Base-by-base conservation (phyloP, 2,329 filamentous ascomycete genomes). In the Colletotrichum musicola region DNA sequence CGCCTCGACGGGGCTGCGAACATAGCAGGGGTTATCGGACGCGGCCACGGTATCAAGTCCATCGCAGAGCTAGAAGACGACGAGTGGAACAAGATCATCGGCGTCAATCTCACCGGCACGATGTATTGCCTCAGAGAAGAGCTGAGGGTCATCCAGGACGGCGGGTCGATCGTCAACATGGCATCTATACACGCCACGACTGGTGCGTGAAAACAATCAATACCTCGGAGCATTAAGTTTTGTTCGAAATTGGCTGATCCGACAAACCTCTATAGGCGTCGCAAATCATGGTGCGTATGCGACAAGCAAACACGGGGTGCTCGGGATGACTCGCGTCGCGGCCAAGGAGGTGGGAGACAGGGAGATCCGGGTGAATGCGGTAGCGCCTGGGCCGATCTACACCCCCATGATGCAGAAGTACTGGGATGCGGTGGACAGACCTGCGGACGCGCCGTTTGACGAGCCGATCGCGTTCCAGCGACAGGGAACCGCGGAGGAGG, bases 81-180 rank as follows among this genome's bases (percentile, higher is more conserved):
- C 35, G 77, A 79, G 62, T 81, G 80, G 80, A 69, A 81, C 53
- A 75, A 72, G 54, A 78, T 79, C 56, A 78, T 82, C 27, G 75
- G 73, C 6, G 75, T 82, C 56, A 82, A 82, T 64, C 71, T 81
- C 42, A 81, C 78, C 9, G 81, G 80, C 4, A 77, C 75, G 14
- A 81, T 82, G 79, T 79, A 81, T 72, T 82, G 80, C 68, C 60
- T 81, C 68, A 75, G 80, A 47, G 79, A 78, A 16, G 72, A 78
- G 69, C 74, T 80, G 44, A 73, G 73, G 42, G 78, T 79, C 44
- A 80, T 86, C 51, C 77, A 78, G 1, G 76, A 81, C 4, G 80
- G 81, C 2, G 84, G 83, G 2, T 85, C 84, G 71, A 86, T 88
- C 69, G 85, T 88, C 61, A 87, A 84, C 74, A 78, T 82, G 25